Evolutionary conservation across 345 rosid species (phyloP).

Genomic region (Diplotaxis tenuifolia): DNA sequence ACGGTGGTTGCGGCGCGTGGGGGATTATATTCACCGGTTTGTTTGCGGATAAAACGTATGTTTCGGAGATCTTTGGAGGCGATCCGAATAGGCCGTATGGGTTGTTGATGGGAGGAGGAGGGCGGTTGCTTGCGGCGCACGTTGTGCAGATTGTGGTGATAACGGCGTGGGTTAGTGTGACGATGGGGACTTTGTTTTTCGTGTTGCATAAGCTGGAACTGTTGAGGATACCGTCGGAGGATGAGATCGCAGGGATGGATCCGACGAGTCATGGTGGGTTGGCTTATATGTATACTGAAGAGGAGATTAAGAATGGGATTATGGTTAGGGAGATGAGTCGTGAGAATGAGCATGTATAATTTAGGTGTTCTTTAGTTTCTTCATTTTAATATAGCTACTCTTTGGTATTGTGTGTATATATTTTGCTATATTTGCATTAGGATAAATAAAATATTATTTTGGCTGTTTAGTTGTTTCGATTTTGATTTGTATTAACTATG

Average conservation of each 20-base stretch:
- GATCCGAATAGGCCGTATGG: constrained; percentile 42
- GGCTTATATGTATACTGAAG: constrained; percentile 36
- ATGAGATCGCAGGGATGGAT: constrained; percentile 45
- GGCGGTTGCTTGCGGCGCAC: constrained; percentile 42
- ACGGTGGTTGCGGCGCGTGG: constrained; percentile 48
- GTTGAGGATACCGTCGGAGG: constrained; percentile 42
- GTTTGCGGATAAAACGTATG: constrained; percentile 36
- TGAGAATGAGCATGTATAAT: background rate
- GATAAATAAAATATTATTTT: background rate
- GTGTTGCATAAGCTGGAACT: constrained; percentile 34
- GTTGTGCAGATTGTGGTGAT: constrained; percentile 40
- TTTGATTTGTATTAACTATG: too few relatives aligned
- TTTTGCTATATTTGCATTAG: background rate
- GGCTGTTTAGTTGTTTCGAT: background rate
- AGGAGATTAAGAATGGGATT: constrained; percentile 25
- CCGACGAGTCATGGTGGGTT: constrained; percentile 45
- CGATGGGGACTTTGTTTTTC: constrained; percentile 44
- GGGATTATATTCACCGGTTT: constrained; percentile 44
- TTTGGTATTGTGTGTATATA: background rate
- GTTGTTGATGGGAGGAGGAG: constrained; percentile 45
- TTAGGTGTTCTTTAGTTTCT: background rate
- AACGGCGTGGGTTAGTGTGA: constrained; percentile 38
- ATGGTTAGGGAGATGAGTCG: constrained; percentile 22
- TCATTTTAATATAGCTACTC: background rate
- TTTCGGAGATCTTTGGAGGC: constrained; percentile 35